Conservation (phyloP, 345 rosid species). For the Erucastrum elatum region DNA sequence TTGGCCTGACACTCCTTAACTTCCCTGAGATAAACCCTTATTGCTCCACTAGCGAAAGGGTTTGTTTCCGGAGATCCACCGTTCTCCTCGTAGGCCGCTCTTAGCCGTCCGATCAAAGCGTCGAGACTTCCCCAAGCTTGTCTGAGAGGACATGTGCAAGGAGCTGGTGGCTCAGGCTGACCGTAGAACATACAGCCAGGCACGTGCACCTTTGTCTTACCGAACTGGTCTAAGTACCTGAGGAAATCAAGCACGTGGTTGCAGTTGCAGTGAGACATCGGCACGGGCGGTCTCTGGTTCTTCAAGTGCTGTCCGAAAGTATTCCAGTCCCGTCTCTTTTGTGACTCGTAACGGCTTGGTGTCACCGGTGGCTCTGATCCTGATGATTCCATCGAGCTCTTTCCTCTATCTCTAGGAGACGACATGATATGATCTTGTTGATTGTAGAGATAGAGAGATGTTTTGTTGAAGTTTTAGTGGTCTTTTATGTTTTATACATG, state of each 20-base stretch:
- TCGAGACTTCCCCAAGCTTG: slow-evolving; percentile 97
- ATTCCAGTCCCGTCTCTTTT: slow-evolving; percentile 82
- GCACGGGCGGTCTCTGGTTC: slow-evolving; percentile 69
- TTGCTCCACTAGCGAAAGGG: slow-evolving; percentile 76
- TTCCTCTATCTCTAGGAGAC: slow-evolving; percentile 42
- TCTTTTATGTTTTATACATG: slow-evolving; percentile 16
- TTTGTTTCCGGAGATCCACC: slow-evolving; percentile 78
- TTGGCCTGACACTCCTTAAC: slow-evolving; percentile 82
- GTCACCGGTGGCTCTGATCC: slow-evolving; percentile 40
- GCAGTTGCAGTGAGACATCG: slow-evolving; percentile 61
- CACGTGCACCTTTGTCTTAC: slow-evolving; percentile 79
- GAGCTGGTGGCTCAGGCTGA: slow-evolving; percentile 89
- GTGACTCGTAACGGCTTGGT: slow-evolving; percentile 80
- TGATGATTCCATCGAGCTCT: slow-evolving; percentile 41
- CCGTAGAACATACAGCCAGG: slow-evolving; percentile 82
- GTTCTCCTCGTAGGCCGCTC: slow-evolving; percentile 90
- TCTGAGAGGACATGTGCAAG: slow-evolving; percentile 79
- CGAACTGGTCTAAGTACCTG: slow-evolving; percentile 75
- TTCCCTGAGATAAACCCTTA: slow-evolving; percentile 70
- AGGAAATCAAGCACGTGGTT: slow-evolving; percentile 72
- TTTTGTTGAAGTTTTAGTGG: background rate
- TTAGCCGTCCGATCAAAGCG: slow-evolving; percentile 83
- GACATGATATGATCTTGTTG: slow-evolving; percentile 32
- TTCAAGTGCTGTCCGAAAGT: slow-evolving; percentile 72
- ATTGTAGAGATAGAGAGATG: slow-evolving; percentile 6